Percentiles rank a stretch among this genome's conserved stretches.
These are phyloP conservation scores for Daldinia caldariorum DNA, from an alignment of 495 filamentous ascomycete species.

Conservation along the genomic window DNA sequence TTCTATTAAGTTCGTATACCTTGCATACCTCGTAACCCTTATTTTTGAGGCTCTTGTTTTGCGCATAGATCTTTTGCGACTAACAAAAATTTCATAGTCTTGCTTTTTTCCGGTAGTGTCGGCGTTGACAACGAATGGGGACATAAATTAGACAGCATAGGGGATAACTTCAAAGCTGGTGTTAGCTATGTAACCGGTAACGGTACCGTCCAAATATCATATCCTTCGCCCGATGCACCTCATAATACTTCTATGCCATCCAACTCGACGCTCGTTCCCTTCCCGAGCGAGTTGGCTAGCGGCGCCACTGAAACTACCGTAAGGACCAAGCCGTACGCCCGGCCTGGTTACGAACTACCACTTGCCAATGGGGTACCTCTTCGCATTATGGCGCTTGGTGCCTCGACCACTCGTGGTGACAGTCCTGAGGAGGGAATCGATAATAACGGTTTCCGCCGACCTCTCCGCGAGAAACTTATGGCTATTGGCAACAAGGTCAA, in stretches of 20 bases:
- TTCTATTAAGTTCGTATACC: conserved; percentile 40
- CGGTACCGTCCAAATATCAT: conserved; percentile 41
- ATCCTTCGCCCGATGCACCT: conserved; percentile 32
- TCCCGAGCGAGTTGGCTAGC: conserved; percentile 27
- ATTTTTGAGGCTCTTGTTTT: too few species aligned
- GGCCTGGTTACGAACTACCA: conserved; percentile 46
- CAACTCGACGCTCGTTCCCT: conserved; percentile 20
- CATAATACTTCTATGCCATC: conserved; percentile 20
- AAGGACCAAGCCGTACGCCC: conserved; percentile 44
- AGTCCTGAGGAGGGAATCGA: conserved; percentile 46
- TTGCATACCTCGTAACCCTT: background rate
- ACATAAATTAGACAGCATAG: conserved; percentile 43
- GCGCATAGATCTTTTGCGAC: conserved; percentile 11
- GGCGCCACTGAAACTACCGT: conserved; percentile 34
- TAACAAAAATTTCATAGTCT: conserved; percentile 29
- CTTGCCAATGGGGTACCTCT: conserved; percentile 48
- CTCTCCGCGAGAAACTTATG: conserved; percentile 44
- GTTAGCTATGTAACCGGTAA: conserved; percentile 49
- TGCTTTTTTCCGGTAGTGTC: conserved; percentile 46
- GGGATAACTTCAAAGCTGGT: conserved; percentile 45
- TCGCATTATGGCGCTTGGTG: conserved; percentile 51
- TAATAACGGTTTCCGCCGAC: conserved; percentile 50
- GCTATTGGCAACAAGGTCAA: conserved; percentile 46
- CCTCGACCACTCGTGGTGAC: conserved; percentile 50
- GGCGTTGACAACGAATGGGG: conserved; percentile 48